phyloP scores from a whole-genome alignment of 192 early-diverging fungal genomes.

The Umbelopsis sp. region DNA sequence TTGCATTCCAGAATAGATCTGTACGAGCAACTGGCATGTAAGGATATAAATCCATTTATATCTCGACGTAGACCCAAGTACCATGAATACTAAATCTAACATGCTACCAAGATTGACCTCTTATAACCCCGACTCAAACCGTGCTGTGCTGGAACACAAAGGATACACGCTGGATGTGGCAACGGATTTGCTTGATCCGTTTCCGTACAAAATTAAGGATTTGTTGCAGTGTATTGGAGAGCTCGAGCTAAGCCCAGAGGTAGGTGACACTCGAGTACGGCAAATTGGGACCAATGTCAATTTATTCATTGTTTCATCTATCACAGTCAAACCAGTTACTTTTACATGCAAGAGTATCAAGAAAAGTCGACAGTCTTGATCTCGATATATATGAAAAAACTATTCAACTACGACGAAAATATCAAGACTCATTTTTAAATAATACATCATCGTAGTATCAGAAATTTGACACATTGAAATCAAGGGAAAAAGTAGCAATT shows the following conservation, averaged over 20 bases:
- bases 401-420: not conserved
- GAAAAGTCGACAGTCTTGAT: constrained; percentile 8
- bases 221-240: constrained; percentile 28
- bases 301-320: not conserved
- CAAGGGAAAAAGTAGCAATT: too few species aligned
- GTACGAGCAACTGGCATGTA: constrained; percentile 25
- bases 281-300: too few species aligned
- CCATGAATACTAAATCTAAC: too few species aligned
- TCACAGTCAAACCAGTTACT: not conserved
- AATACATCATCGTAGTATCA: not conserved
- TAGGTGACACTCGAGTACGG: not conserved
- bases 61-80: too few species aligned
- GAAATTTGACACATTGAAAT: too few species aligned
- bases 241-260: not conserved
- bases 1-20: not conserved
- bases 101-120: not conserved
- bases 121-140: constrained; percentile 7
- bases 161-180: not conserved
- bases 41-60: not conserved
- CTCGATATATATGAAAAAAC: constrained; percentile 21
- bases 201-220: not conserved
- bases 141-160: constrained; percentile 10
- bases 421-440: not conserved
- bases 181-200: constrained; percentile 11
- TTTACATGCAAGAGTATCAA: not conserved